phyloP scores from a whole-genome alignment of 2,329 filamentous ascomycete species.

The Tolypocladium ophioglossoides region DNA sequence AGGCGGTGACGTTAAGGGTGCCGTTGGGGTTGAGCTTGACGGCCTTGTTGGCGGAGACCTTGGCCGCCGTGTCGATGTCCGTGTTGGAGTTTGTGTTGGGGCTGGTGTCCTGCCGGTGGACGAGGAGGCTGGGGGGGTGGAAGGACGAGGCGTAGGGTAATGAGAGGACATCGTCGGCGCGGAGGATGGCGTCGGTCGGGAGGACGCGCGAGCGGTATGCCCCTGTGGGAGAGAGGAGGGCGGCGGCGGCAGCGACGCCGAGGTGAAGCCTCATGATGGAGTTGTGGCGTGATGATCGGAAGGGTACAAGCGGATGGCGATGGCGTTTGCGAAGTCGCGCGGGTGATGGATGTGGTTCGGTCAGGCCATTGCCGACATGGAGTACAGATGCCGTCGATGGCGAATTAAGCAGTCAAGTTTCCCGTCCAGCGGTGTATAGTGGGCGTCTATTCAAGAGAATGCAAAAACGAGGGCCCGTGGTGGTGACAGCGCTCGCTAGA shows the following conservation, averaged over 20 bases:
- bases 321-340: background rate
- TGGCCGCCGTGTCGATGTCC: background rate
- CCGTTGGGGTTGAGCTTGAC: slow-evolving; percentile 29
- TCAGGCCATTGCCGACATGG: background rate
- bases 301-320: background rate
- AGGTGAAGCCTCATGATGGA: background rate
- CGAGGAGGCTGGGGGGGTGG: slow-evolving; percentile 3
- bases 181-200: slow-evolving; percentile 11
- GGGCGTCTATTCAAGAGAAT: background rate
- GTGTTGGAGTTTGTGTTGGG: background rate
- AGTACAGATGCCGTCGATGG: background rate
- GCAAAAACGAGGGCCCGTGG: no score
- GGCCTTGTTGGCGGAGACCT: slow-evolving; percentile 10
- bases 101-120: slow-evolving; percentile 1
- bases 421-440: background rate
- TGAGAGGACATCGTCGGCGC: slow-evolving; percentile 18
- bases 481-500: no score
- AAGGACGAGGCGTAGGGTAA: slow-evolving; percentile 14
- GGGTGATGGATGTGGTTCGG: background rate
- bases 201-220: slow-evolving; percentile 4
- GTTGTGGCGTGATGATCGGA: background rate
- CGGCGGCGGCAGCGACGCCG: slow-evolving; percentile 1
- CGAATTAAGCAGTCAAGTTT: background rate
- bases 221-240: background rate
- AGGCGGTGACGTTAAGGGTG: slow-evolving; percentile 42